Evolutionary conservation across 805 yeast genomes (phyloP).

Genomic region (Lipomyces chichibuensis): DNA sequence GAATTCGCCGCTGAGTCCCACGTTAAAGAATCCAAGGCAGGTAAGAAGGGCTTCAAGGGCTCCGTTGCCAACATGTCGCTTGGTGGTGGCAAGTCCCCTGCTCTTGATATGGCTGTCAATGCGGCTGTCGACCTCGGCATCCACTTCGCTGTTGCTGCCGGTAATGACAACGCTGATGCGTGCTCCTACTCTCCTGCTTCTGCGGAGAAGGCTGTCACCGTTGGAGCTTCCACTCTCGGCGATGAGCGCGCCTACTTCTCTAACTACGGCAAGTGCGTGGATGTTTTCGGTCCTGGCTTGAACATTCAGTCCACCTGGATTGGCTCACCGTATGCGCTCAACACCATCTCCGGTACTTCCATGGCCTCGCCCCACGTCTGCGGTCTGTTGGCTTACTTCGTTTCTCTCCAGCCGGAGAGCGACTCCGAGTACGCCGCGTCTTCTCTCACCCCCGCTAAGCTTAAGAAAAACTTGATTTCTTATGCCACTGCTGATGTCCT

Average conservation of each 20-base stretch:
- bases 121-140: conserved; percentile 61
- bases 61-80: conserved; percentile 66
- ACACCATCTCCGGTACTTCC: conserved; percentile 62
- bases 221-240: conserved; percentile 88
- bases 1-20: conserved; percentile 61
- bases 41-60: conserved; percentile 56
- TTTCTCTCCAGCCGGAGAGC: conserved; percentile 58
- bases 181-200: conserved; percentile 64
- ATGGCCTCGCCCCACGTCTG: conserved; percentile 67
- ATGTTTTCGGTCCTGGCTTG: conserved; percentile 93
- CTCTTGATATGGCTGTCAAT: conserved; percentile 61
- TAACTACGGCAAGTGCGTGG: conserved; percentile 94
- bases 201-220: conserved; percentile 75
- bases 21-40: conserved; percentile 44
- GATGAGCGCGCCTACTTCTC: conserved; percentile 95
- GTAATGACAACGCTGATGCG: conserved; percentile 64
- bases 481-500: conserved; percentile 56
- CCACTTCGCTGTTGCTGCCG: conserved; percentile 66
- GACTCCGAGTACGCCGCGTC: conserved; percentile 55
- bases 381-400: conserved; percentile 59
- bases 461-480: conserved; percentile 49
- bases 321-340: conserved; percentile 55
- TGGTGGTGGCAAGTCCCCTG: conserved; percentile 61
- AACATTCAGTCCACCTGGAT: conserved; percentile 60
- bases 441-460: conserved; percentile 50